Conservation (phyloP, 805 yeast genomes). For the Candida sakaeoensis region DNA sequence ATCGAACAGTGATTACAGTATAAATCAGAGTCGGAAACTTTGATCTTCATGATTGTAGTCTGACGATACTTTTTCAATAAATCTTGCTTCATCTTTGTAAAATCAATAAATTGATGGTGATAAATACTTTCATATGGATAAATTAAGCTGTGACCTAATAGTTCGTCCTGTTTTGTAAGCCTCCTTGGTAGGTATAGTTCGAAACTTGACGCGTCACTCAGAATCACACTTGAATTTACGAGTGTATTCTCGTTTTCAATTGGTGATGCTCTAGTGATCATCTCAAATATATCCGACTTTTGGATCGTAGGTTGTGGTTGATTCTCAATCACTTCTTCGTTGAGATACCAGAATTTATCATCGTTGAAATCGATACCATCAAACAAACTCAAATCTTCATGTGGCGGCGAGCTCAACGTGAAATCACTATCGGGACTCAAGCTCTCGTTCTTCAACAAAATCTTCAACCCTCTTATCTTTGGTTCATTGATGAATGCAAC, state of each 20-base stretch:
- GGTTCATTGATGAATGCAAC: background rate
- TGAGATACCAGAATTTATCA: background rate
- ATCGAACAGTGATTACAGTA: constrained; percentile 11
- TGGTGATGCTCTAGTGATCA: too few species aligned
- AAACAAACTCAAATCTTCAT: background rate
- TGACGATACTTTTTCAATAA: background rate
- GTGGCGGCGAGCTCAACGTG: background rate
- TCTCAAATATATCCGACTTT: constrained; percentile 1
- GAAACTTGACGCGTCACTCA: background rate
- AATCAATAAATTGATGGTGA: background rate
- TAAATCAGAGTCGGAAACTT: constrained; percentile 9
- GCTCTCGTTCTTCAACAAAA: background rate
- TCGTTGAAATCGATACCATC: background rate
- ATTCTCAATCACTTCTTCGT: background rate
- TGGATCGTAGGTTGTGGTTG: background rate
- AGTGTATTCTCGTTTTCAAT: too few species aligned
- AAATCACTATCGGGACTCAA: constrained; percentile 1
- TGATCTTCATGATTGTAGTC: constrained; percentile 3
- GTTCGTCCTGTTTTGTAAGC: background rate
- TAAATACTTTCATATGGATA: background rate
- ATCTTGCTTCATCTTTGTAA: background rate
- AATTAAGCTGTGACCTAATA: too few species aligned
- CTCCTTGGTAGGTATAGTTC: background rate
- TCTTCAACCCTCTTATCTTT: background rate
- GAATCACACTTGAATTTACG: too few species aligned